phyloP scores from a whole-genome alignment of 2,329 filamentous ascomycete genomes.

The Aspergillus unguis region DNA sequence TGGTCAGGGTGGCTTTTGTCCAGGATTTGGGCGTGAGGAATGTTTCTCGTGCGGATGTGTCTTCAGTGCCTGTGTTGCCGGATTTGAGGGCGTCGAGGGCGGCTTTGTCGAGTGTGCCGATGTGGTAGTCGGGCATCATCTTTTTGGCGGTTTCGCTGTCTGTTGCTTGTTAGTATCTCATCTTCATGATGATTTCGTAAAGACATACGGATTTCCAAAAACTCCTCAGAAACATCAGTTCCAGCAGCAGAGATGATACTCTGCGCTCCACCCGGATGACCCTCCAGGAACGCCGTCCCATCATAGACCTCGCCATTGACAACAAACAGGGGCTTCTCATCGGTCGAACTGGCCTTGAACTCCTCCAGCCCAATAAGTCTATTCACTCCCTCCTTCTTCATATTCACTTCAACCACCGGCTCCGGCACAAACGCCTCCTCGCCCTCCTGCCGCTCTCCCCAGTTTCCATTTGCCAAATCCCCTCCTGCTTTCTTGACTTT shows the following conservation, averaged over 20 bases:
- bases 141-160: conserved; percentile 87
- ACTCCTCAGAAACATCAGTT: conserved; percentile 80
- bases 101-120: conserved; percentile 68
- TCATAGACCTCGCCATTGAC: conserved; percentile 87
- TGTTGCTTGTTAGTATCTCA: conserved; percentile 32
- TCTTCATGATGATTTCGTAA: background rate
- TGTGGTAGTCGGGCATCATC: conserved; percentile 84
- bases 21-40: conserved; percentile 73
- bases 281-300: conserved; percentile 74
- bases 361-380: conserved; percentile 67
- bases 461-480: conserved; percentile 74
- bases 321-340: conserved; percentile 77
- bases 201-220: conserved; percentile 80
- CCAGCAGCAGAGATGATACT: conserved; percentile 82
- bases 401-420: conserved; percentile 65
- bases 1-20: conserved; percentile 68
- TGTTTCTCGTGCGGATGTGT: conserved; percentile 45
- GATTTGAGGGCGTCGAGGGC: conserved; percentile 55
- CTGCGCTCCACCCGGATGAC: conserved; percentile 79
- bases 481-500: conserved; percentile 78
- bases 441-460: conserved; percentile 69
- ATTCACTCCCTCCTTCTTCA: conserved; percentile 68
- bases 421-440: conserved; percentile 42
- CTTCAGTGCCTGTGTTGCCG: conserved; percentile 35
- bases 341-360: conserved; percentile 63